Evolutionary conservation across 2,329 filamentous ascomycete genomes (phyloP), one percentile per base, ranked within the genome.

Genomic region (Hirsutella minnesotensis): DNA sequence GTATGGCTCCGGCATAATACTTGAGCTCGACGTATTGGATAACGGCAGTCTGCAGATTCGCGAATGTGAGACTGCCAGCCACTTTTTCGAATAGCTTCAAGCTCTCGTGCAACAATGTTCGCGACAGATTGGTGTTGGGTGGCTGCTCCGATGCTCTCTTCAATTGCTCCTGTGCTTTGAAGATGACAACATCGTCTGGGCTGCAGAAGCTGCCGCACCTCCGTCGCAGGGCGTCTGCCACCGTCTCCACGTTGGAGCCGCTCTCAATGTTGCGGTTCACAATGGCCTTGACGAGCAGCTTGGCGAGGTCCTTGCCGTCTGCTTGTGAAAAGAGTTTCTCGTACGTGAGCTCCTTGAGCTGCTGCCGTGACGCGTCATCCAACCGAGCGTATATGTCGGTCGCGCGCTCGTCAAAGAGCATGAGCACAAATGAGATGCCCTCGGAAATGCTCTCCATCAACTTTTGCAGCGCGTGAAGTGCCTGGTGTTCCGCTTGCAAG

Each of bases 121-220:
- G 79, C 5, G 84, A 86, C 41, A 79, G 71, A 51, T 89, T 90
- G 4, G 79, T 79, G 55, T 88, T 86, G 4, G 73, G 68, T 9
- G 80, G 78, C 39, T 85, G 78, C 59, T 95, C 89, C 2, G 81
- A 80, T 1, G 90, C 90, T 51, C 86, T 78, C 69, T 95, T 94
- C 42, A 96, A 69, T 54, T 90, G 85, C 62, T 98, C 92, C 59
- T 96, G 90, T 0, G 92, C 92, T 64, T 95, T 96, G 79, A 98
- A 98, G 52, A 95, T 90, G 49, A 96, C 81, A 2, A 96, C 92
- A 65, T 98, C 92, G 50, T 98, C 90, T 0, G 90, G 81, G 55
- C 89, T 95, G 62, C 92, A 98, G 73, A 98, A 98, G 63, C 85
- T 95, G 48, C 92, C 94, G 53, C 92, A 98, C 53, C 89, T 79